Percentiles rank a stretch among this genome's conserved stretches.
phyloP scores from a whole-genome alignment of 805 yeast genomes.

The Candida verbasci region DNA sequence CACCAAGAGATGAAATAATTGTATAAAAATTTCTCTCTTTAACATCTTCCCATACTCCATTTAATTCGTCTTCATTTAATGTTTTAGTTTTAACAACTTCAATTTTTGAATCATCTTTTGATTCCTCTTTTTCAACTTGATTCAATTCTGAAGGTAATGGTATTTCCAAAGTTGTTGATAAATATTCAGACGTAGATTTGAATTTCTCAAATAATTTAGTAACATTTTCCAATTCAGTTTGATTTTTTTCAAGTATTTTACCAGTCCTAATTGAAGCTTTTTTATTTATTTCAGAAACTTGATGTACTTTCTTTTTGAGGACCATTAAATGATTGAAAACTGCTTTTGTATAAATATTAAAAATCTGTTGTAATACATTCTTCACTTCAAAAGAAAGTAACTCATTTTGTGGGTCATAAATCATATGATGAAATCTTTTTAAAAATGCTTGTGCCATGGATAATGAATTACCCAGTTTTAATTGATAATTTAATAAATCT shows the following conservation, averaged over 20 bases:
- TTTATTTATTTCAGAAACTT: slow-evolving; percentile 37
- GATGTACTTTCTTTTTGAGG: slow-evolving; percentile 31
- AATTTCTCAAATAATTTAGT: slow-evolving; percentile 42
- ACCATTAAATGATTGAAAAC: slow-evolving; percentile 32
- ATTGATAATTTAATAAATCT: slow-evolving; percentile 24
- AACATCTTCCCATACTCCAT: slow-evolving; percentile 57
- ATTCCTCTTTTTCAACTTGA: slow-evolving; percentile 2
- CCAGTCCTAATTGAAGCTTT: slow-evolving; percentile 68
- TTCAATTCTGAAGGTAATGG: slow-evolving; percentile 13
- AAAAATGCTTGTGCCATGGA: slow-evolving; percentile 45
- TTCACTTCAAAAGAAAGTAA: slow-evolving; percentile 25
- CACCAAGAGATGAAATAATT: slow-evolving; percentile 41
- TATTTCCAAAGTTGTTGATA: slow-evolving; percentile 38
- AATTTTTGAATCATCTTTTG: slow-evolving; percentile 12
- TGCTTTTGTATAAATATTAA: slow-evolving; percentile 41
- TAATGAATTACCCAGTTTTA: slow-evolving; percentile 25
- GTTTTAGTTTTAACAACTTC: slow-evolving; percentile 20
- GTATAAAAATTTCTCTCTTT: slow-evolving; percentile 65
- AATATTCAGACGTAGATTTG: slow-evolving; percentile 33
- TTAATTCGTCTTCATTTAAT: slow-evolving; percentile 20
- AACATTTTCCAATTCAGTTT: slow-evolving; percentile 27
- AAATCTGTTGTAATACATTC: slow-evolving; percentile 27
- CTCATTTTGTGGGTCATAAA: slow-evolving; percentile 18
- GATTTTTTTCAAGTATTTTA: slow-evolving; percentile 43
- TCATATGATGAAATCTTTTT: slow-evolving; percentile 39